Evolutionary conservation across 306 rosid genomes (phyloP), one percentile per base, ranked within the genome.

Genomic region (Dryas alaskensis): DNA sequence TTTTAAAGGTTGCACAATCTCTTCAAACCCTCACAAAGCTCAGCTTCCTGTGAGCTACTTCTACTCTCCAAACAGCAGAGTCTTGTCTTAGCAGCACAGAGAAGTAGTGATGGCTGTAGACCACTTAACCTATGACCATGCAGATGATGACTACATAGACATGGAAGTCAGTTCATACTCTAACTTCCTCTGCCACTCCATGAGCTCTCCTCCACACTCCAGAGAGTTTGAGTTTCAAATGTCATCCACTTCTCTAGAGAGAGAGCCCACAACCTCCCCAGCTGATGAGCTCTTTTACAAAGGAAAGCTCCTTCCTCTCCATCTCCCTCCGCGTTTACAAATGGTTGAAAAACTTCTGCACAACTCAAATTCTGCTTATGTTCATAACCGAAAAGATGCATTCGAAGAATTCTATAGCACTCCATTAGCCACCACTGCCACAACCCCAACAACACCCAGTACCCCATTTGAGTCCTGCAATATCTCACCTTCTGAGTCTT

Each of bases 201-300:
- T 47, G 59, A 78, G 53, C 65, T 78, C 91, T 77, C 83, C 83
- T 53, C 72, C 84, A 67, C 87, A 81, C 51, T 79, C 85, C 4
- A 82, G 92, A 87, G 99, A 95, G 81, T 95, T 95, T 69, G 99
- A 95, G 90, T 95, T 95, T 77, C 98, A 95, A 83, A 95, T 90
- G 99, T 88, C 96, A 12, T 84, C 90, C 52, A 79, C 68, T 17
- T 71, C 83, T 73, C 83, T 82, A 73, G 93, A 88, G 10, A 80
- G 81, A 82, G 90, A 88, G 7, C 37, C 86, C 10, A 81, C 93
- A 50, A 85, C 98, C 81, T 95, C 98, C 14, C 99, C 99, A 46
- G 98, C 99, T 55, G 99, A 95, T n/a, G 99, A 95, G 86, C 99
- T 95, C 69, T 95, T 95, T 86, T 95, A 95, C 88, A 95, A 92